phyloP scores from a whole-genome alignment of 2,329 filamentous ascomycete genomes.

The Clonostachys rosea region DNA sequence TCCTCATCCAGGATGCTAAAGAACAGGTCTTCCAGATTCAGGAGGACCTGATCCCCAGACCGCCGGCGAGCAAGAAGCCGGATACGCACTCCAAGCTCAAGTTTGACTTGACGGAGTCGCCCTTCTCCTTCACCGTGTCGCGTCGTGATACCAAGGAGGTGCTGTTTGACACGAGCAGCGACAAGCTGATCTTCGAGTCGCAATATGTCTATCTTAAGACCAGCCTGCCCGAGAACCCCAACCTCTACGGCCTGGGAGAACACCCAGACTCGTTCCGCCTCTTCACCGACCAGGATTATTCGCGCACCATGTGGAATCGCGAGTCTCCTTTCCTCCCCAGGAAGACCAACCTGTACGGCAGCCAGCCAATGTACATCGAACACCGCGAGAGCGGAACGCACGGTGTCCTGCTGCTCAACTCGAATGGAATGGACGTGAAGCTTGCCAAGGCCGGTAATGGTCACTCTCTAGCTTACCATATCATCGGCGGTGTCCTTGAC shows the following conservation, averaged over 20 bases:
- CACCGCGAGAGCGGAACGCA: conserved; percentile 56
- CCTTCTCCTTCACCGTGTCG: conserved; percentile 60
- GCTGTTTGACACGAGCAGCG: conserved; percentile 63
- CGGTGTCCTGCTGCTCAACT: conserved; percentile 67
- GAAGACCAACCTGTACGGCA: conserved; percentile 65
- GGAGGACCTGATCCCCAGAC: conserved; percentile 57
- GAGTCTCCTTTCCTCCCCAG: conserved; percentile 59
- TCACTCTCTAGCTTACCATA: conserved; percentile 71
- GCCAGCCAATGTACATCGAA: conserved; percentile 73
- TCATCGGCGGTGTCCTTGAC: conserved; percentile 71
- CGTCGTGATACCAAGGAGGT: conserved; percentile 27
- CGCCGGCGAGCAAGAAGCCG: conserved; percentile 22
- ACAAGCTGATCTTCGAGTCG: conserved; percentile 64
- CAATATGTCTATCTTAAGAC: conserved; percentile 70
- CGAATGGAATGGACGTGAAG: conserved; percentile 73
- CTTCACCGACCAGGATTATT: conserved; percentile 57
- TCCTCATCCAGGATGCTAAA: conserved; percentile 64
- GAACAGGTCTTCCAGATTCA: conserved; percentile 68
- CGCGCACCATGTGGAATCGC: conserved; percentile 64
- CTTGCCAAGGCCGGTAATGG: conserved; percentile 54
- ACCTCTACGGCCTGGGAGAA: conserved; percentile 73
- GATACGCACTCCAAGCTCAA: conserved; percentile 28
- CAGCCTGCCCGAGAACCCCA: conserved; percentile 58
- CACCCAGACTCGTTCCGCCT: conserved; percentile 64
- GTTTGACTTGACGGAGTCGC: conserved; percentile 19